Evolutionary conservation across 345 rosid species (phyloP).

Genomic region (Carallia brachiata): DNA sequence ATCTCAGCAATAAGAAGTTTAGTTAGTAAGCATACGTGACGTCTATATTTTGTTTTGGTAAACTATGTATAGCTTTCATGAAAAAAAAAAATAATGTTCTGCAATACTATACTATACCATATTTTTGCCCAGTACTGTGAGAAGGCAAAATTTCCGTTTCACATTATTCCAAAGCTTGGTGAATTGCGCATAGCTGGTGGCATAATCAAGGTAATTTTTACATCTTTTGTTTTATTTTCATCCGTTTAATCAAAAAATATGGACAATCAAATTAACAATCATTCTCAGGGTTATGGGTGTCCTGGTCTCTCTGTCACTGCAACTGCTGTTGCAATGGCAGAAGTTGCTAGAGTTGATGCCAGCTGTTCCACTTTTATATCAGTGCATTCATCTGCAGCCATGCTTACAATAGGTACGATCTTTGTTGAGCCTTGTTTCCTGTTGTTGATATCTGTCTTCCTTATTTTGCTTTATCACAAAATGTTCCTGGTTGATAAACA

Average conservation of each 20-base stretch:
- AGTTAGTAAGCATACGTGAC: too few relatives aligned
- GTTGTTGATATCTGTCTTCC: background rate
- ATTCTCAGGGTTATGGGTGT: conserved; percentile 84
- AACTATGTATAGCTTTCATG: too few relatives aligned
- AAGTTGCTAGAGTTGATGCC: conserved; percentile 95
- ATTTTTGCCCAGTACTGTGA: conserved; percentile 78
- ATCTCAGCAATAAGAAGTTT: too few relatives aligned
- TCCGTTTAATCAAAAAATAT: background rate
- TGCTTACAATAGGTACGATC: conserved; percentile 88
- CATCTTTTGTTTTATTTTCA: background rate
- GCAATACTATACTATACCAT: too few relatives aligned
- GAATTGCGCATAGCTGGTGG: conserved; percentile 71
- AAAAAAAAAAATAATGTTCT: too few relatives aligned
- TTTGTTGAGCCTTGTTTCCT: conserved; percentile 7
- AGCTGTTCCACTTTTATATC: conserved; percentile 83
- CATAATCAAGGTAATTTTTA: conserved; percentile 66
- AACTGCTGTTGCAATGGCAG: conserved; percentile 68
- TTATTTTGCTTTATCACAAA: too few relatives aligned
- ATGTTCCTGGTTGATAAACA: background rate
- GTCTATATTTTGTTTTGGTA: too few relatives aligned
- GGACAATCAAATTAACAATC: conserved; percentile 15
- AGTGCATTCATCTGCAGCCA: conserved; percentile 89
- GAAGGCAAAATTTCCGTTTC: conserved; percentile 96
- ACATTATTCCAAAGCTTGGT: conserved; percentile 73
- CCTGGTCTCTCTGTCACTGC: conserved; percentile 82